These are phyloP conservation scores for Neurospora sp. DNA, from an alignment of 495 filamentous ascomycete species.

Conservation along the genomic window DNA sequence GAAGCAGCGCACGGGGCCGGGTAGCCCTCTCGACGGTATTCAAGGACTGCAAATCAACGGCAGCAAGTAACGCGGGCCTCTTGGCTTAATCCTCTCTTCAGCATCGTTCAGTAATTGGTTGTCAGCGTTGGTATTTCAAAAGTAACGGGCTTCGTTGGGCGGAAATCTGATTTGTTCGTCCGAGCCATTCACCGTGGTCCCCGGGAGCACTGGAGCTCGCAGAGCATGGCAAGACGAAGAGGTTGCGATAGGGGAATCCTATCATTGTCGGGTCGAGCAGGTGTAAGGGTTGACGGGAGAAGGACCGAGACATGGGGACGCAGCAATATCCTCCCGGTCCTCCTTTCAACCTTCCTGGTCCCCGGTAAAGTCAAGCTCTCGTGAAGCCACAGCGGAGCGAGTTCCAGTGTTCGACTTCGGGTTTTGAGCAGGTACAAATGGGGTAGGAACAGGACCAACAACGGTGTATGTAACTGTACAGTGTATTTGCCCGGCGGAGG, in stretches of 20 bases:
- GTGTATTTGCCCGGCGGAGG: neutral
- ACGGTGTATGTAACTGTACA: neutral
- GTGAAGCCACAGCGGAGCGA: neutral
- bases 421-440: neutral
- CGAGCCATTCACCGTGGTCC: neutral
- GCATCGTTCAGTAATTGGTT: neutral
- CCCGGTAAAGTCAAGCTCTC: neutral
- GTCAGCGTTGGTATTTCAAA: neutral
- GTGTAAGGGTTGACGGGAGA: neutral
- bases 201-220: neutral
- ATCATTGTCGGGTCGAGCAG: neutral
- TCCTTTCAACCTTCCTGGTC: neutral
- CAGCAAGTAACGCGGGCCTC: conserved; percentile 7
- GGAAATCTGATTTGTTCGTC: neutral
- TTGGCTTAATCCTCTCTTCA: neutral
- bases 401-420: neutral
- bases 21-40: conserved; percentile 26
- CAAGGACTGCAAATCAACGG: conserved; percentile 27
- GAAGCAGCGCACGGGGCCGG: conserved; percentile 34
- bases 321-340: neutral
- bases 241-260: neutral
- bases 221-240: neutral
- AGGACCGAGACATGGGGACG: neutral
- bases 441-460: neutral
- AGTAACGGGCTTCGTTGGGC: neutral